A percentile compares a stretch with the other conserved stretches of the same genome.
Evolutionary conservation across 2,329 filamentous ascomycete genomes (phyloP).

Genomic region (Lachnellula subtilissima): DNA sequence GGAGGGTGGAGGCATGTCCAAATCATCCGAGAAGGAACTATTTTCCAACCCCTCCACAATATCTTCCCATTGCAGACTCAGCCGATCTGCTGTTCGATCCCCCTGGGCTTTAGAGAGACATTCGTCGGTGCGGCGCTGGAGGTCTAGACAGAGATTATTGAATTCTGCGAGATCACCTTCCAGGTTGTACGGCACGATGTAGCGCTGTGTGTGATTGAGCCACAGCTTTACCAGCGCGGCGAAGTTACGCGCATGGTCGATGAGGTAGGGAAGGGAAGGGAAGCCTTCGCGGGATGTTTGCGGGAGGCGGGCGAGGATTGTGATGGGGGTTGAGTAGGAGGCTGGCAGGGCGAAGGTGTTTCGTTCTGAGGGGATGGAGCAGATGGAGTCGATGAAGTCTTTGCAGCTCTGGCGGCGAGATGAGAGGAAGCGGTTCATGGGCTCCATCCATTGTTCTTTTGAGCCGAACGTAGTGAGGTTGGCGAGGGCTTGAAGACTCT

Average conservation of each 20-base stretch:
- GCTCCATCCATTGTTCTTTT: slow-evolving; percentile 98
- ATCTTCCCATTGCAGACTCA: slow-evolving; percentile 27
- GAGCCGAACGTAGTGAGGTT: slow-evolving; percentile 89
- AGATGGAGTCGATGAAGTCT: slow-evolving; percentile 80
- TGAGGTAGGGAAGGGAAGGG: slow-evolving; percentile 84
- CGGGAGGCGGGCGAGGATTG: slow-evolving; percentile 78
- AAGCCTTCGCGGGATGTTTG: slow-evolving; percentile 84
- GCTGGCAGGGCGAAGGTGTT: slow-evolving; percentile 64
- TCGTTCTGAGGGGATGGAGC: slow-evolving; percentile 71
- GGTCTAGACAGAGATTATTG: slow-evolving; percentile 26
- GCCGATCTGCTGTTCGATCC: slow-evolving; percentile 20
- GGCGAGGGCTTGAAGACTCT: slow-evolving; percentile 83
- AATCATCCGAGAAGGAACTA: slow-evolving; percentile 12
- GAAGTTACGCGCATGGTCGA: slow-evolving; percentile 82
- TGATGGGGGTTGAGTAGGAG: slow-evolving; percentile 87
- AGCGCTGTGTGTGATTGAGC: slow-evolving; percentile 49
- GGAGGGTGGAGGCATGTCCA: not conserved
- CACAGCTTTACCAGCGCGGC: slow-evolving; percentile 79
- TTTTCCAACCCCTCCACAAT: slow-evolving; percentile 24
- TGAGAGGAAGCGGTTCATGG: slow-evolving; percentile 85
- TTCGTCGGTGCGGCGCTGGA: slow-evolving; percentile 31
- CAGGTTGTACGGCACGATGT: slow-evolving; percentile 12
- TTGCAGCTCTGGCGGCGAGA: slow-evolving; percentile 76
- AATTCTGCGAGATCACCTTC: slow-evolving; percentile 31
- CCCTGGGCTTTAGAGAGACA: slow-evolving; percentile 29